A percentile compares a stretch with the other conserved stretches of the same genome.
Evolutionary conservation across 2,329 filamentous ascomycete species (phyloP).

Genomic region (Clarireedia monteithiana): DNA sequence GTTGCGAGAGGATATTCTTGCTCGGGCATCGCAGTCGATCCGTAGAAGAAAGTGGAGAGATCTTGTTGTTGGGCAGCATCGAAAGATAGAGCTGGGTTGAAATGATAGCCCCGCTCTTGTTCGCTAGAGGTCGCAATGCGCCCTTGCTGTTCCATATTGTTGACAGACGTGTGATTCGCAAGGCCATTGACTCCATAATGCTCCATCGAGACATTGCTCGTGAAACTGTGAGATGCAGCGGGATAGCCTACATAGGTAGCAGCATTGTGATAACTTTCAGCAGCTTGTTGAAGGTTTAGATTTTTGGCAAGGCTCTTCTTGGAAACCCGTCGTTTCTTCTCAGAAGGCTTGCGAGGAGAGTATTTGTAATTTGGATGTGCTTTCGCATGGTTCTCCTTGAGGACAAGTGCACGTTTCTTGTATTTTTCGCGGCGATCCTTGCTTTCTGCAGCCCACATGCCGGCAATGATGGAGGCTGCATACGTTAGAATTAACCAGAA

Average conservation of each 20-base stretch:
- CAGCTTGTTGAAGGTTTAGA: not conserved
- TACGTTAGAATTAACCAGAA: not conserved
- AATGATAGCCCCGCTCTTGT: not conserved
- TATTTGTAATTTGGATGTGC: not conserved
- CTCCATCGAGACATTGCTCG: not conserved
- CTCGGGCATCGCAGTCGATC: not conserved
- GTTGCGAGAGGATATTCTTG: not conserved
- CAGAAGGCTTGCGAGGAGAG: not conserved
- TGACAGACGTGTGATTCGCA: not conserved
- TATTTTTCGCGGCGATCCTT: not conserved
- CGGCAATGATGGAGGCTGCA: not conserved
- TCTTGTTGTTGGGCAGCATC: not conserved
- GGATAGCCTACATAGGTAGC: not conserved
- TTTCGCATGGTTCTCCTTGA: not conserved
- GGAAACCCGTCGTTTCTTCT: not conserved
- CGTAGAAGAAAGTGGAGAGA: not conserved
- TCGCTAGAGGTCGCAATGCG: not conserved
- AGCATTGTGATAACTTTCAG: not conserved
- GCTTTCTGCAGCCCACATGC: slow-evolving; percentile 3
- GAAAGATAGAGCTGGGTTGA: not conserved
- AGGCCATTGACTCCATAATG: not conserved
- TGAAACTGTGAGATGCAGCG: not conserved
- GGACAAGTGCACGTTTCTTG: not conserved
- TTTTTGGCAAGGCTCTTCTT: not conserved
- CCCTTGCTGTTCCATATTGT: not conserved